Evolutionary conservation across 352 stramenopile species (phyloP).

Genomic region (Peronospora destructor): DNA sequence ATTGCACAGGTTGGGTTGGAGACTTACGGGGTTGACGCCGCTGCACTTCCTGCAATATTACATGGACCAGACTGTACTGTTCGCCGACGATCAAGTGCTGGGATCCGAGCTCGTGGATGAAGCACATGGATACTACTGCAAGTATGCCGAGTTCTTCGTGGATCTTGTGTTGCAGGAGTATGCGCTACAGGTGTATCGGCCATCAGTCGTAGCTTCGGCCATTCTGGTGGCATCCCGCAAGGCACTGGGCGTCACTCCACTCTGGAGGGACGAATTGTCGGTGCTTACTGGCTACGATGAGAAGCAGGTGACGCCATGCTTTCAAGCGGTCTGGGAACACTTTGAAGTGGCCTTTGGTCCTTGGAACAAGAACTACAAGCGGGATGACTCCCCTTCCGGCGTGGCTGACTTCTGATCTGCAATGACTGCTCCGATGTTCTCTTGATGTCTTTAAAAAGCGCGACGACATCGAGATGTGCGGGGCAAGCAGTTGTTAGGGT

Average conservation of each 20-base stretch:
- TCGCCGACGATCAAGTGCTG: slow-evolving; percentile 71
- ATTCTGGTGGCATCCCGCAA: slow-evolving; percentile 75
- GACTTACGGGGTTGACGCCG: slow-evolving; percentile 55
- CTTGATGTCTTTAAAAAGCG: slow-evolving; percentile 10
- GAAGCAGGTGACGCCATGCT: slow-evolving; percentile 76
- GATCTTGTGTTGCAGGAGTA: slow-evolving; percentile 84
- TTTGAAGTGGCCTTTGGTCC: slow-evolving; percentile 71
- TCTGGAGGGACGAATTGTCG: slow-evolving; percentile 79
- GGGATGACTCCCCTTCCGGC: slow-evolving; percentile 65
- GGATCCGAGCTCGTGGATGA: slow-evolving; percentile 66
- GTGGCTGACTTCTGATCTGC: slow-evolving; percentile 49
- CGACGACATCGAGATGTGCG: slow-evolving; percentile 2
- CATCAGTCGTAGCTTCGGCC: slow-evolving; percentile 66
- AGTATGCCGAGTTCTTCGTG: slow-evolving; percentile 83
- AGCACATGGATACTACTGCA: slow-evolving; percentile 70
- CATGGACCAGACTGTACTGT: slow-evolving; percentile 70
- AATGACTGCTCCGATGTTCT: slow-evolving; percentile 7
- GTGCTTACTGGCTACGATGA: slow-evolving; percentile 74
- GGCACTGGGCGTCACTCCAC: slow-evolving; percentile 64
- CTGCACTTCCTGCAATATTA: slow-evolving; percentile 82
- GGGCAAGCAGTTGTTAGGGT: slow-evolving; percentile 34
- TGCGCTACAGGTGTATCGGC: slow-evolving; percentile 73
- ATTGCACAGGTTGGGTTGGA: slow-evolving; percentile 56
- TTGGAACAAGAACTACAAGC: slow-evolving; percentile 51
- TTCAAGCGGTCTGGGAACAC: slow-evolving; percentile 75